These are phyloP conservation scores for Naganishia vaughanmartiniae DNA, from an alignment of 768 basidiomycete species.

Conservation along the genomic window DNA sequence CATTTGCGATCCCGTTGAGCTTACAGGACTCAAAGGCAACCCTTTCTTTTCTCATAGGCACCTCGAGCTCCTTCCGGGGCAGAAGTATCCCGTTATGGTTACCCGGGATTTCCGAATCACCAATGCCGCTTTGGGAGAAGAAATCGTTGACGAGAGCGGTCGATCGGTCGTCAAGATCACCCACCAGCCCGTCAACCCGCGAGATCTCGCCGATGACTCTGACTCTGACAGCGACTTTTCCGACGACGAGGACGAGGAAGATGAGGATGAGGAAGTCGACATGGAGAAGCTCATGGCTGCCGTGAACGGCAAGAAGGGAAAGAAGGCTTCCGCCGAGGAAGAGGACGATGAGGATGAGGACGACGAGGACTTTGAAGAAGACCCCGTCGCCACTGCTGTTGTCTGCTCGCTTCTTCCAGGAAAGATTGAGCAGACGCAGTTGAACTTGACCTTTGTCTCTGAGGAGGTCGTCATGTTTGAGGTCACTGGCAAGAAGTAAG, in stretches of 20 bases:
- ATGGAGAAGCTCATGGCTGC: constrained; percentile 44
- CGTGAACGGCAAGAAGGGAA: constrained; percentile 23
- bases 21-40: not conserved
- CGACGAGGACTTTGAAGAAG: constrained; percentile 43
- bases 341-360: constrained; percentile 20
- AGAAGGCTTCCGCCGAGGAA: constrained; percentile 26
- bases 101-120: constrained; percentile 73
- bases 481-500: constrained; percentile 71
- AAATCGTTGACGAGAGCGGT: constrained; percentile 60
- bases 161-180: constrained; percentile 53
- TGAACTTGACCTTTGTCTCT: constrained; percentile 69
- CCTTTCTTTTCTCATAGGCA: constrained; percentile 21
- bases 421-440: constrained; percentile 74
- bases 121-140: constrained; percentile 75
- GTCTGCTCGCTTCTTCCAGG: constrained; percentile 78
- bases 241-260: constrained; percentile 46
- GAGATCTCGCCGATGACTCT: constrained; percentile 41
- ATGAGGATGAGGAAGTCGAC: constrained; percentile 57
- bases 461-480: constrained; percentile 65
- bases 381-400: constrained; percentile 52
- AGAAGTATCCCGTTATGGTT: constrained; percentile 61
- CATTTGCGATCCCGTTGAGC: not conserved
- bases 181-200: constrained; percentile 47
- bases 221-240: constrained; percentile 39
- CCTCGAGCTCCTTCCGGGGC: constrained; percentile 31